Base-by-base conservation (phyloP, 1,284 basidiomycete genomes). In the Rhodotorula sp. region DNA sequence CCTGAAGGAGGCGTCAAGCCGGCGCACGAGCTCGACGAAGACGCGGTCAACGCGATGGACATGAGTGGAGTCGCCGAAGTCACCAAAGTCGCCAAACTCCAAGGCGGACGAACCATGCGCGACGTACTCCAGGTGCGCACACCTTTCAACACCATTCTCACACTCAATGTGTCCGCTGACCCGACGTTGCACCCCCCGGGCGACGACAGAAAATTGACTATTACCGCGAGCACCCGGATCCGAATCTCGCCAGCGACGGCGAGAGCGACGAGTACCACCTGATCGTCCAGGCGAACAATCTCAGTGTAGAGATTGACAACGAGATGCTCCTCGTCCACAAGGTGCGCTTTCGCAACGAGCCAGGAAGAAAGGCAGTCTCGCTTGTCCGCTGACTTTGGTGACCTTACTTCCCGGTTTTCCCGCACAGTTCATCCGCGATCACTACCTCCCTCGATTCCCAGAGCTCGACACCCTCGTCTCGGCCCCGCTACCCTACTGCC, bases 301-400 rank as follows among this genome's bases (percentile, higher is more conserved):
- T 98, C 71, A 94, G 94, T 1, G 97, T 99, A 26, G 97, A 99
- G 78, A 90, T 99, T 2, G 97, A 99, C 82, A 99, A 99, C 79
- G 97, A 99, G 82, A 92, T 97, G 69, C 85, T 99, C 70, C 86
- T 99, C 39, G 95, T 98, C 1, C 93, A 99, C 85, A 99, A 99
- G 86, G 92, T 88, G 78, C 73, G 81, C 47, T 23, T 23, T 23
- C 18, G 49, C 20, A 21, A 23, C 20, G 20, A 20, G 8, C 39
- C 39, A 43, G 39, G 39, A 39, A 29, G 18, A 4, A 6, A 51
- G 49, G 49, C 20, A 39, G 39, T n/a, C 10, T 29, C 59, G 5
- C 4, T 34, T 16, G 4, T 48, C 5, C n/a, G 23, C 5, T 16
- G 52, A 23, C n/a, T 61, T 10, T 52, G 58, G 10, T 63, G 20